These are phyloP conservation scores for Colletotrichum acutatum DNA, from an alignment of 2,329 filamentous ascomycete genomes.

Conservation along the genomic window DNA sequence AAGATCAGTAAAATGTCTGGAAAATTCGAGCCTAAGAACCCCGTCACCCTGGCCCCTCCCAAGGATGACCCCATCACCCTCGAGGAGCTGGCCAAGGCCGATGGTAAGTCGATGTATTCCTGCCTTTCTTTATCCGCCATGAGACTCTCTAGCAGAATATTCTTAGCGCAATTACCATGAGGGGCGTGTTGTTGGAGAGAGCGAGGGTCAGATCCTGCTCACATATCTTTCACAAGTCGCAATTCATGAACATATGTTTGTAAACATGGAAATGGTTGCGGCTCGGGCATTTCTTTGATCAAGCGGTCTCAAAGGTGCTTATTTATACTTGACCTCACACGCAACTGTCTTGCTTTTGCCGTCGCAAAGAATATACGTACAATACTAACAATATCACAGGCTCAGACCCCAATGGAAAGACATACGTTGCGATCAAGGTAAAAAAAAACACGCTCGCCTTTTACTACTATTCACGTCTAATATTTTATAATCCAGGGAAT, in stretches of 20 bases:
- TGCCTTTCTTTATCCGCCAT: neutral
- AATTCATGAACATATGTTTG: neutral
- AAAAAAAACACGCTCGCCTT: conserved; percentile 10
- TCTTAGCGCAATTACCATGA: neutral
- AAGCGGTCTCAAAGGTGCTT: neutral
- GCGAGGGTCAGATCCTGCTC: neutral
- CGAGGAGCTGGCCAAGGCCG: conserved; percentile 82
- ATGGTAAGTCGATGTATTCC: conserved; percentile 70
- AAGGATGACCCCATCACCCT: conserved; percentile 88
- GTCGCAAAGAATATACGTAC: no score
- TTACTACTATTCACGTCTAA: neutral
- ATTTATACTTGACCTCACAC: neutral
- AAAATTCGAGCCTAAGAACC: conserved; percentile 82
- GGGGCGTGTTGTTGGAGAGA: neutral
- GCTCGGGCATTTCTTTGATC: neutral
- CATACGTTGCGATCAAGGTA: conserved; percentile 78
- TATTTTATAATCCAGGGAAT: conserved; percentile 71
- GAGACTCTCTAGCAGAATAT: neutral
- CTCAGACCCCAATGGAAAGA: conserved; percentile 33
- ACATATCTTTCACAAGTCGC: neutral
- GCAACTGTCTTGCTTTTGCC: no score
- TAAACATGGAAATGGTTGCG: neutral
- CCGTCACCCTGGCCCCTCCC: conserved; percentile 81
- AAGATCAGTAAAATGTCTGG: conserved; percentile 60
- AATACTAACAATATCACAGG: conserved; percentile 10